These are phyloP conservation scores for Apophysomyces sp. DNA, from an alignment of 371 early-diverging fungal genomes.

Conservation along the genomic window DNA sequence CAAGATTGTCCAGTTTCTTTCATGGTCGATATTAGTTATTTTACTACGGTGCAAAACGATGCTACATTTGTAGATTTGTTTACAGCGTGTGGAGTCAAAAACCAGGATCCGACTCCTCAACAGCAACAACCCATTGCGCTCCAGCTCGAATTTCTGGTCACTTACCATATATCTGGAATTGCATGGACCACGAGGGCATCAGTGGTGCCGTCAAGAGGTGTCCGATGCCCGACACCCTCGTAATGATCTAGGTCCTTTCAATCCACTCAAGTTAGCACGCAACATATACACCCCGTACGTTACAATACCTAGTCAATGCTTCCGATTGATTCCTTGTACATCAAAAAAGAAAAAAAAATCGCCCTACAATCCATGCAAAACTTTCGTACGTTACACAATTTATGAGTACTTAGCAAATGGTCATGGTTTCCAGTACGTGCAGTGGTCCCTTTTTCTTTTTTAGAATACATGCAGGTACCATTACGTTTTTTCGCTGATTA, in stretches of 20 bases:
- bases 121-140: not conserved
- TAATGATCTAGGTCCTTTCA: not conserved
- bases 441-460: too few relatives aligned
- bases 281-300: not conserved
- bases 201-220: not conserved
- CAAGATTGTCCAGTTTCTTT: conserved; percentile 4
- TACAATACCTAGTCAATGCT: not conserved
- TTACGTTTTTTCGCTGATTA: too few relatives aligned
- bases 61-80: not conserved
- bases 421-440: too few relatives aligned
- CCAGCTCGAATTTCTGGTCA: conserved; percentile 1
- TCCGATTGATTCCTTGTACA: not conserved
- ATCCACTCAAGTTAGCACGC: not conserved
- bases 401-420: too few relatives aligned
- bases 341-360: not conserved
- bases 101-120: not conserved
- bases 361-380: not conserved
- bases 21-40: conserved; percentile 14
- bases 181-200: conserved; percentile 6
- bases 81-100: conserved; percentile 1
- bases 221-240: conserved; percentile 8
- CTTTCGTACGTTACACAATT: not conserved
- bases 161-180: conserved; percentile 8
- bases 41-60: not conserved
- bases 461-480: too few relatives aligned